These are phyloP conservation scores for Kuraishia borneana DNA, from an alignment of 805 yeast species.

Conservation along the genomic window DNA sequence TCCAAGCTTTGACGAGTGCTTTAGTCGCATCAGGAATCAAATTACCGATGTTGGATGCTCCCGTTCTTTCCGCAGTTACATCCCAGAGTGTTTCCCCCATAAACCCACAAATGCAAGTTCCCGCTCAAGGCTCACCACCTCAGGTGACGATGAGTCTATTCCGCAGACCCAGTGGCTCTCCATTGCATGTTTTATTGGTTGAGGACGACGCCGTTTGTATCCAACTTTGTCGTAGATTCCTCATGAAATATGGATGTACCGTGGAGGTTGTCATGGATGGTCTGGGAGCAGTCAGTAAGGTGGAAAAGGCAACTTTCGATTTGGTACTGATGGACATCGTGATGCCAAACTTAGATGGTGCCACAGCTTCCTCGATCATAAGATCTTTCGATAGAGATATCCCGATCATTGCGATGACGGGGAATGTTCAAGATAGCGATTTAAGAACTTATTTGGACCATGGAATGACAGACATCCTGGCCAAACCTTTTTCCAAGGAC, in stretches of 20 bases:
- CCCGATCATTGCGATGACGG: slow-evolving; percentile 92
- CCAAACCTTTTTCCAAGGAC: slow-evolving; percentile 87
- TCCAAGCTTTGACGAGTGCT: slow-evolving; percentile 36
- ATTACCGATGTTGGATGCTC: slow-evolving; percentile 53
- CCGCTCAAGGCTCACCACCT: slow-evolving; percentile 2
- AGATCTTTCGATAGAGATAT: slow-evolving; percentile 75
- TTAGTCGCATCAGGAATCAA: slow-evolving; percentile 52
- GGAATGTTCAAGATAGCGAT: slow-evolving; percentile 76
- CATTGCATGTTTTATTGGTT: slow-evolving; percentile 60
- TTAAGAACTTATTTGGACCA: slow-evolving; percentile 69
- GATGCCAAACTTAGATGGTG: slow-evolving; percentile 83
- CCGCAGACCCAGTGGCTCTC: slow-evolving; percentile 20
- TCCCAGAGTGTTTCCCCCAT: background rate
- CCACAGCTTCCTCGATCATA: slow-evolving; percentile 83
- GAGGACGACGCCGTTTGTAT: slow-evolving; percentile 80
- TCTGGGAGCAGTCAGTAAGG: slow-evolving; percentile 68
- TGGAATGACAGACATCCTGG: slow-evolving; percentile 88
- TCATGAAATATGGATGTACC: slow-evolving; percentile 81
- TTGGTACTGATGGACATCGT: slow-evolving; percentile 80
- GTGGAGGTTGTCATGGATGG: slow-evolving; percentile 94
- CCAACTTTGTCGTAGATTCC: slow-evolving; percentile 70
- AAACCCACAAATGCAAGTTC: slow-evolving; percentile 3
- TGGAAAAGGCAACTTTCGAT: slow-evolving; percentile 63
- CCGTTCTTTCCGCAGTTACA: slow-evolving; percentile 15
- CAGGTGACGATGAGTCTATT: background rate